Base-by-base conservation (phyloP, 2,329 filamentous ascomycete genomes). In the Aspergillus costaricaensis region DNA sequence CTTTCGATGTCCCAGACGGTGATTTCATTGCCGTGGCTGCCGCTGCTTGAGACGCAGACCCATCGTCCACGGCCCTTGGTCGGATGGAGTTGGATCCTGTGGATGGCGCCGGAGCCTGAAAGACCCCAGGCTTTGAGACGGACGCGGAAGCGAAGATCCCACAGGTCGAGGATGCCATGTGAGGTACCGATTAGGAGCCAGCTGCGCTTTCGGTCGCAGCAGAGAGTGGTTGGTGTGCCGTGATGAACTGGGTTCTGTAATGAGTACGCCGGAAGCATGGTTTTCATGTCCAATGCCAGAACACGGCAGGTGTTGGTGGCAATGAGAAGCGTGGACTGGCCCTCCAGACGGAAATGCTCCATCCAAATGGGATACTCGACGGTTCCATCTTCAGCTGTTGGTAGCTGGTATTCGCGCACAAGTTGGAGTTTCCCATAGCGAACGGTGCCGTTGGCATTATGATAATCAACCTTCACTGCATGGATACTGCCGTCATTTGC, bases 1-100 rank as follows among this genome's bases (percentile, higher is more conserved):
- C 94, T 96, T 73, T 98, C 94, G 15, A 98, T 82, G 71, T 98
- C 95, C 95, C 95, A 99, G 0, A 96, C 90, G 0, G 92, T 96
- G 32, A 99, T 86, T 72, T 99, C 95, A 49, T 77, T 76, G 15
- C 92, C 92, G 62, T 91, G 88, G 4, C 88, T 90, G 7, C 91
- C 96, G 8, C 94, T 93, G 15, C 94, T 93, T 2, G 92, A 89
- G 8, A 97, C 89, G 73, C 92, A 96, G 1, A 98, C 86, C 85
- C 91, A 94, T 73, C 89, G 89, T 10, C 91, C 90, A 47, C 91
- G 87, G 0, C 90, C 90, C 72, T 88, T 91, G 23, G 84, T 85
- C 0, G 92, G 92, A 70, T 96, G 92, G 0, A 96, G 81, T 59
- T 86, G 84, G 15, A 99, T 82, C 32, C 92, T 85, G 68, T 94